Percentiles rank a stretch among this genome's conserved stretches.
These are phyloP conservation scores for Tillandsia fasciculata DNA, from an alignment of 176 grass and related monocot genomes.

Conservation along the genomic window DNA sequence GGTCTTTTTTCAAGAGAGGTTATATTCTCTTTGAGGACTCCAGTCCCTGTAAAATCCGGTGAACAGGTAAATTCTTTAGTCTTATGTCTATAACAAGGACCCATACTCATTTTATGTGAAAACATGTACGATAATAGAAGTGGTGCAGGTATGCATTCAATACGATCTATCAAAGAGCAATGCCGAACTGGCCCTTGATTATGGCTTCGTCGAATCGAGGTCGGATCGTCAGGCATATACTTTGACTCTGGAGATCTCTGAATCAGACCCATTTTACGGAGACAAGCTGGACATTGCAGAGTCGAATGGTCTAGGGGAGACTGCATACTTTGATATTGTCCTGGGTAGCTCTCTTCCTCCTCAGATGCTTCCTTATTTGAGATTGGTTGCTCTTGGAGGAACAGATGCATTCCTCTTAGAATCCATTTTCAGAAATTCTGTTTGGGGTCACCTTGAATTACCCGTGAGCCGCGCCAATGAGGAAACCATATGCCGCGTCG, in stretches of 20 bases:
- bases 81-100: background rate
- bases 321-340: constrained; percentile 75
- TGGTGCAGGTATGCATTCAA: constrained; percentile 71
- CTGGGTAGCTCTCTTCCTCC: constrained; percentile 50
- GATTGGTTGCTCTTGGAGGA: constrained; percentile 77
- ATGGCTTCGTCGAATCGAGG: constrained; percentile 70
- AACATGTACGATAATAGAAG: background rate
- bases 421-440: constrained; percentile 75
- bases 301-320: constrained; percentile 65
- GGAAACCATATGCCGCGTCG: constrained; percentile 72
- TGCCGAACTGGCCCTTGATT: constrained; percentile 77
- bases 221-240: constrained; percentile 59
- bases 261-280: constrained; percentile 86
- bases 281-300: constrained; percentile 93
- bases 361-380: constrained; percentile 68
- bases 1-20: constrained; percentile 61
- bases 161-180: constrained; percentile 86
- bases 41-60: constrained; percentile 54
- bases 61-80: constrained; percentile 42
- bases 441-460: constrained; percentile 91
- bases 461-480: constrained; percentile 79
- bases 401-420: constrained; percentile 90
- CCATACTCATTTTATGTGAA: background rate
- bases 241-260: constrained; percentile 69
- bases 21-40: constrained; percentile 67